Conservation (phyloP, 768 basidiomycete species). For the Suillus weaverae region DNA sequence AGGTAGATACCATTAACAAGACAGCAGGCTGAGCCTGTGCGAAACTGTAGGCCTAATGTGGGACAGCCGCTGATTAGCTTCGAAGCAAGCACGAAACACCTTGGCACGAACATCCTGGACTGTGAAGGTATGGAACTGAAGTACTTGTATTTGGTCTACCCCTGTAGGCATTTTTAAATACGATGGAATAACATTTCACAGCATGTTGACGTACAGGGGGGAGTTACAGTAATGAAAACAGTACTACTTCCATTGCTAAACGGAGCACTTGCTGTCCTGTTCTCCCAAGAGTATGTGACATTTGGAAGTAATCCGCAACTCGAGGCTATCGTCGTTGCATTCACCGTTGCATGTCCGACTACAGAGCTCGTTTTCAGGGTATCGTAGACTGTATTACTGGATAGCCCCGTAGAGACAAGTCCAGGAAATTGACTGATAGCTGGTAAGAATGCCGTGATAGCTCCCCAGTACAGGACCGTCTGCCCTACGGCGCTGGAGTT, state of each 20-base stretch:
- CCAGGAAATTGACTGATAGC: slow-evolving; percentile 1
- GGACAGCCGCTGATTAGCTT: too few relatives aligned
- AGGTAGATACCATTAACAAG: background rate
- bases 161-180: background rate
- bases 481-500: too few relatives aligned
- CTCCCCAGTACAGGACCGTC: too few relatives aligned
- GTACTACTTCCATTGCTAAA: too few relatives aligned
- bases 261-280: background rate
- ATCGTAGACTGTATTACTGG: background rate
- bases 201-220: background rate
- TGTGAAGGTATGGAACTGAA: too few relatives aligned
- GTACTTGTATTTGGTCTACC: background rate
- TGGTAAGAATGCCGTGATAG: background rate
- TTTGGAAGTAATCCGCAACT: background rate
- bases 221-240: too few relatives aligned
- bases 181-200: background rate
- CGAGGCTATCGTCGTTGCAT: slow-evolving; percentile 1
- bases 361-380: background rate
- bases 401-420: background rate
- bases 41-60: too few relatives aligned
- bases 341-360: slow-evolving; percentile 6
- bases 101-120: too few relatives aligned
- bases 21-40: background rate
- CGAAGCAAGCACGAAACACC: too few relatives aligned
- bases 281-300: background rate